phyloP scores from a whole-genome alignment of 176 grass and related monocot genomes.

The Triticum dicoccoides region DNA sequence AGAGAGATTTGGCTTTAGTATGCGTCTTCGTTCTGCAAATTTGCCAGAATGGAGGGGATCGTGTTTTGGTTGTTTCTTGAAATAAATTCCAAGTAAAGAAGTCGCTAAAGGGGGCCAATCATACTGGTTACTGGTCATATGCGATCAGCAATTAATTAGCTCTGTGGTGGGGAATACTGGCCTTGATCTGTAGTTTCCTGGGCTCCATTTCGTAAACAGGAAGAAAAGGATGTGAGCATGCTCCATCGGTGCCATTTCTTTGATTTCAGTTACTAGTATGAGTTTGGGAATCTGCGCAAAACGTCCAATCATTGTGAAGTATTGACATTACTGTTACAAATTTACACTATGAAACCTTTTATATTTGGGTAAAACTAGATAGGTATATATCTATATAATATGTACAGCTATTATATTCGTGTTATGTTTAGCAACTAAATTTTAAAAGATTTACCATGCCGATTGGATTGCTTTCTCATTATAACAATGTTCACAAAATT shows the following conservation, averaged over 20 bases:
- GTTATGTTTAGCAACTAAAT: conserved; percentile 8
- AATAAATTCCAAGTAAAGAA: conserved; percentile 16
- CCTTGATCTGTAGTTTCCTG: conserved; percentile 25
- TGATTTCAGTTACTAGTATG: background rate
- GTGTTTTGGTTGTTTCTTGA: background rate
- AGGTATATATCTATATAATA: conserved; percentile 15
- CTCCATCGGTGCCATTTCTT: background rate
- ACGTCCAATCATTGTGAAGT: background rate
- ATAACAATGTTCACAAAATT: conserved; percentile 21
- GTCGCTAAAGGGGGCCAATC: background rate
- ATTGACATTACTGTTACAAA: background rate
- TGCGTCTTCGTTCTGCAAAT: conserved; percentile 6
- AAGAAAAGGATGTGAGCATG: conserved; percentile 11
- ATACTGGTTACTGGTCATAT: conserved; percentile 3
- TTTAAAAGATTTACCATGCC: background rate
- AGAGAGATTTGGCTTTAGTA: background rate
- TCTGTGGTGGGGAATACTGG: background rate
- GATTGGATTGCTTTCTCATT: conserved; percentile 19
- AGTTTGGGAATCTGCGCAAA: background rate
- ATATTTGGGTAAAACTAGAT: background rate
- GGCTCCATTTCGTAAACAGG: conserved; percentile 15
- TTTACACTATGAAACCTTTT: background rate
- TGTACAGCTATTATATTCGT: background rate
- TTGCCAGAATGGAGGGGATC: background rate
- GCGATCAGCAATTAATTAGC: conserved; percentile 17